phyloP scores from a whole-genome alignment of 768 basidiomycete genomes.

The Neoboletus brunneissimus region DNA sequence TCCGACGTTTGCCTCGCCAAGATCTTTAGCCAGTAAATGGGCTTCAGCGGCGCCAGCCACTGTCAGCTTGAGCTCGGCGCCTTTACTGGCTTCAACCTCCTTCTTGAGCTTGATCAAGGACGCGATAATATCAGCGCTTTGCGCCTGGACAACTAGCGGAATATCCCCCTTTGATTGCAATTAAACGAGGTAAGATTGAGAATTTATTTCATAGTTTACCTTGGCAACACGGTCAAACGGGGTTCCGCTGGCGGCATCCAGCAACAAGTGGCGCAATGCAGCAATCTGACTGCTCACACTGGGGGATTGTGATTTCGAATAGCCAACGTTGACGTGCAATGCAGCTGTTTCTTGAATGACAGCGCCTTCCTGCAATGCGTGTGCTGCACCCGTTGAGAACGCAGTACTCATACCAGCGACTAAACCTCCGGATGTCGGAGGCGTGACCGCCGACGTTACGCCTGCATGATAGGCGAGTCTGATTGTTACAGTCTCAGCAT shows the following conservation, averaged over 20 bases:
- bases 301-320: slow-evolving; percentile 35
- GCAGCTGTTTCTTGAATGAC: slow-evolving; percentile 60
- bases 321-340: slow-evolving; percentile 58
- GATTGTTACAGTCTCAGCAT: slow-evolving; percentile 6
- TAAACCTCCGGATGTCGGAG: slow-evolving; percentile 51
- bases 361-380: slow-evolving; percentile 55
- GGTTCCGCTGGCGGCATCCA: slow-evolving; percentile 27
- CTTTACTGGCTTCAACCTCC: slow-evolving; percentile 51
- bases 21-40: slow-evolving; percentile 67
- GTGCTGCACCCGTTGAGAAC: slow-evolving; percentile 54
- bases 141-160: slow-evolving; percentile 70
- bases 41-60: slow-evolving; percentile 69
- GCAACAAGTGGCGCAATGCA: slow-evolving; percentile 61
- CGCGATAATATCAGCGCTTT: slow-evolving; percentile 82
- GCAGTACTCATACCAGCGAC: slow-evolving; percentile 56
- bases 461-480: slow-evolving; percentile 69
- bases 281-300: slow-evolving; percentile 85
- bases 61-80: slow-evolving; percentile 50
- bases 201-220: slow-evolving; percentile 30
- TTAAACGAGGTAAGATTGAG: neutral
- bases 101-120: slow-evolving; percentile 67
- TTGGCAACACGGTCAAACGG: slow-evolving; percentile 44
- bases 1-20: slow-evolving; percentile 65
- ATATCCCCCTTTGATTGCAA: slow-evolving; percentile 51
- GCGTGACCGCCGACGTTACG: slow-evolving; percentile 58